Evolutionary conservation across 148 eudicot species (phyloP), one percentile per base, ranked within the genome.

Genomic region (Vaccinium darrowii): DNA sequence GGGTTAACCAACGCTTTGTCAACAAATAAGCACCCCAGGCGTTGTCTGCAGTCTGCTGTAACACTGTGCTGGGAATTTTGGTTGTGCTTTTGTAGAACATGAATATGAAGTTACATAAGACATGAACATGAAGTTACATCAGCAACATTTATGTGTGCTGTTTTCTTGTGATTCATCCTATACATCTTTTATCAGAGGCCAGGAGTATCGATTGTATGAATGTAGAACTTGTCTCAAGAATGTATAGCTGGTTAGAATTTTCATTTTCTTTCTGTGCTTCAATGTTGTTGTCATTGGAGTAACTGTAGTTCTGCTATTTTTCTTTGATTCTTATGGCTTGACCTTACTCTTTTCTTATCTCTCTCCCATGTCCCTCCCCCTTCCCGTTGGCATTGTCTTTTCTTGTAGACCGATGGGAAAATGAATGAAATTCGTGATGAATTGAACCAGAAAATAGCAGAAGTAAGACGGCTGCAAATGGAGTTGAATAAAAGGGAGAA

Each of bases 391-490:
- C 23, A 43, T 10, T 56, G 14, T 88, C 39, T 86, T 80, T 33
- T 78, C 62, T 89, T 65, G 82, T 89, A 97, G 99, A 84, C 85
- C 82, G 83, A 85, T 57, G 67, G 51, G 77, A 95, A 94, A 89
- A 82, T 91, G 84, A 86, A 83, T 78, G 89, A 81, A 65, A 83
- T 93, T 63, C 91, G 78, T 39, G 90, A 89, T 60, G 98, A 94
- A 67, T 81, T 97, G 90, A 92, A 88, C 83, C 90, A 88, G 60
- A 95, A 93, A 86, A 86, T 84, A 85, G 85, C 88, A 80, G 94
- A 95, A 92, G 89, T 94, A 65, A 85, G 87, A 82, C 87, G 81
- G 58, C 86, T 95, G 85, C 96, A 93, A 86, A 87, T 86, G 90
- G 94, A 95, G 87, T 86, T 95, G 85, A 86, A 88, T 83, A 88